phyloP scores from a whole-genome alignment of 352 stramenopile species.

The Pythium scleroteichum region DNA sequence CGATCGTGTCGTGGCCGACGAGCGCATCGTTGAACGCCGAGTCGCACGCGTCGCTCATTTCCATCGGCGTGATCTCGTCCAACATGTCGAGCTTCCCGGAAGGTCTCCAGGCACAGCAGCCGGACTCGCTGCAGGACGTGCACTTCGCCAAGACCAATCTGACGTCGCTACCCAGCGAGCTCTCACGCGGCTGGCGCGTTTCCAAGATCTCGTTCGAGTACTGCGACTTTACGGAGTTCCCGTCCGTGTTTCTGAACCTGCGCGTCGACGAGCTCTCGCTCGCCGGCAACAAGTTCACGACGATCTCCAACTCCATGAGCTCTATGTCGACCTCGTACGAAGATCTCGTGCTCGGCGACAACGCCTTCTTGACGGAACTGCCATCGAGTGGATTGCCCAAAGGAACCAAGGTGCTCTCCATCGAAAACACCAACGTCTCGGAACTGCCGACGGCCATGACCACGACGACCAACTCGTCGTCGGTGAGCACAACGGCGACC shows the following conservation, averaged over 20 bases:
- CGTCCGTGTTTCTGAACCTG: constrained; percentile 13
- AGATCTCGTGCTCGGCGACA: constrained; percentile 13
- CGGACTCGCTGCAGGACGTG: constrained; percentile 27
- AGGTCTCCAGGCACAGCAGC: constrained; percentile 21
- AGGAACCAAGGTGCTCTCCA: constrained; percentile 19
- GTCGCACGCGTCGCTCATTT: constrained; percentile 27
- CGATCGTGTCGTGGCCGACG: constrained; percentile 27
- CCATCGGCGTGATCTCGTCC: constrained; percentile 23
- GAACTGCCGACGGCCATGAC: not conserved
- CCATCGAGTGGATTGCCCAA: constrained; percentile 12
- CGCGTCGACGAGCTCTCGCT: constrained; percentile 19
- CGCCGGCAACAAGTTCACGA: constrained; percentile 12
- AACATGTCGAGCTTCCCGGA: constrained; percentile 21
- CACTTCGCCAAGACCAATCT: constrained; percentile 26
- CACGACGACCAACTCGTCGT: not conserved
- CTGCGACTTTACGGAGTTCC: constrained; percentile 23
- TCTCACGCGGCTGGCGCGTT: constrained; percentile 16
- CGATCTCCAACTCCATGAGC: constrained; percentile 4
- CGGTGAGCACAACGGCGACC: not conserved
- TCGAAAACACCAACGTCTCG: constrained; percentile 33
- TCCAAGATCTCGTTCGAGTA: constrained; percentile 31
- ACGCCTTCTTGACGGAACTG: constrained; percentile 18
- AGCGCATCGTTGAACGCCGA: constrained; percentile 28
- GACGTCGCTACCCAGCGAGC: constrained; percentile 12
- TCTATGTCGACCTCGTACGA: constrained; percentile 11